Evolutionary conservation across 2,329 filamentous ascomycete species (phyloP).

Genomic region (Phialemoniopsis sp.): DNA sequence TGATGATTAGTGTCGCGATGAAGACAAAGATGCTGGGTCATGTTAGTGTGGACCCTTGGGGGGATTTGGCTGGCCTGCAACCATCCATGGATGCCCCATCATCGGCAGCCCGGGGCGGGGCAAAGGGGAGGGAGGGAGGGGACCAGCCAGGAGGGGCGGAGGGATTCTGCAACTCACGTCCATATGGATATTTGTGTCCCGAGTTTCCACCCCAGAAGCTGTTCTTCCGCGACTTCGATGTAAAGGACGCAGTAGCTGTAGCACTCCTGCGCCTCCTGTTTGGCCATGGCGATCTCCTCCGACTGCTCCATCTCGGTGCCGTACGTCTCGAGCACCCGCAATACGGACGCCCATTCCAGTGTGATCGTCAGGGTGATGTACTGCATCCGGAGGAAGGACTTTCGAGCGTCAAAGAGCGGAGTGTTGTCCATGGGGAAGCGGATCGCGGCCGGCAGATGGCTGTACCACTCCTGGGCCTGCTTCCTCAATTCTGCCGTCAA

Average conservation of each 20-base stretch:
- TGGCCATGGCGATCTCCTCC: constrained; percentile 5
- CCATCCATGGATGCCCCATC: no score
- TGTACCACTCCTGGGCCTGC: constrained; percentile 9
- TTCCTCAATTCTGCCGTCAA: constrained; percentile 8
- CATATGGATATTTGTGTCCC: constrained; percentile 6
- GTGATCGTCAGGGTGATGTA: constrained; percentile 7
- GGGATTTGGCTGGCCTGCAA: no score
- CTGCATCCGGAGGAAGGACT: constrained; percentile 9
- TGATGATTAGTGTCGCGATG: constrained; percentile 7
- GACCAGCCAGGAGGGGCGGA: not conserved
- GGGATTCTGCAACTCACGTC: constrained; percentile 4
- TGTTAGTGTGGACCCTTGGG: no score
- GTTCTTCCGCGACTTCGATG: constrained; percentile 7
- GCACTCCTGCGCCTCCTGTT: constrained; percentile 6
- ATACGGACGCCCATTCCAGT: constrained; percentile 9
- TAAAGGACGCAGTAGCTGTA: constrained; percentile 5
- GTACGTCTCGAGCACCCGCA: constrained; percentile 8
- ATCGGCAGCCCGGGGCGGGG: no score
- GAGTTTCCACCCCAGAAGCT: constrained; percentile 8
- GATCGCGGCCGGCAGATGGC: constrained; percentile 8
- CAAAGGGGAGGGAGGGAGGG: not conserved
- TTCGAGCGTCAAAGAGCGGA: constrained; percentile 9
- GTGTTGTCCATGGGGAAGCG: constrained; percentile 9
- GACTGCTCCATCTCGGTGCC: constrained; percentile 4
- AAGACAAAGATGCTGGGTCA: constrained; percentile 5